Evolutionary conservation across 2,329 filamentous ascomycete species (phyloP).

Genomic region (Trichothecium roseum): DNA sequence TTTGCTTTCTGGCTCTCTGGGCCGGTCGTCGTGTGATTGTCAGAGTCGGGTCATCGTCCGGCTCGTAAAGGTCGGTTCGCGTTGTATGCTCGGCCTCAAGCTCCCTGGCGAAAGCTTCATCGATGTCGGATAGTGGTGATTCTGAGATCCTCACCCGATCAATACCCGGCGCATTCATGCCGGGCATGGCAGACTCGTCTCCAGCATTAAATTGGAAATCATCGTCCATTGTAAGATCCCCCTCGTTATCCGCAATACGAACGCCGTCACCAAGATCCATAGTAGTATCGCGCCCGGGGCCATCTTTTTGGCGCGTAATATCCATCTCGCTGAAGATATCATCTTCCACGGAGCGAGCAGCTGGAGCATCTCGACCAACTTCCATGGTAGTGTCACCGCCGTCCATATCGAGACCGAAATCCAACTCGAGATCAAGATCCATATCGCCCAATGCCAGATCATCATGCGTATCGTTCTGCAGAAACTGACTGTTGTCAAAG

Average conservation of each 20-base stretch:
- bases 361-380: conserved; percentile 77
- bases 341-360: conserved; percentile 55
- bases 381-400: conserved; percentile 64
- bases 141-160: conserved; percentile 54
- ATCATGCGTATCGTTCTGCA: conserved; percentile 55
- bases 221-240: conserved; percentile 51
- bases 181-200: conserved; percentile 47
- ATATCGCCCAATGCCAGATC: conserved; percentile 46
- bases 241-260: conserved; percentile 53
- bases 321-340: conserved; percentile 59
- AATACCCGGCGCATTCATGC: conserved; percentile 34
- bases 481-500: conserved; percentile 67
- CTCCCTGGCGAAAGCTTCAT: conserved; percentile 50
- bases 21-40: conserved; percentile 57
- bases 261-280: conserved; percentile 45
- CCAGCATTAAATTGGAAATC: conserved; percentile 56
- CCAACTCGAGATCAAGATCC: conserved; percentile 63
- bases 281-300: conserved; percentile 44
- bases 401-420: conserved; percentile 65
- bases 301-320: conserved; percentile 45
- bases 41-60: conserved; percentile 43
- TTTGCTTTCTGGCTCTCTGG: conserved; percentile 66
- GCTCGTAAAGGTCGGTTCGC: conserved; percentile 51
- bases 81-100: conserved; percentile 48
- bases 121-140: conserved; percentile 60